phyloP scores from a whole-genome alignment of 1,284 basidiomycete species.

The Thelephora terrestris region DNA sequence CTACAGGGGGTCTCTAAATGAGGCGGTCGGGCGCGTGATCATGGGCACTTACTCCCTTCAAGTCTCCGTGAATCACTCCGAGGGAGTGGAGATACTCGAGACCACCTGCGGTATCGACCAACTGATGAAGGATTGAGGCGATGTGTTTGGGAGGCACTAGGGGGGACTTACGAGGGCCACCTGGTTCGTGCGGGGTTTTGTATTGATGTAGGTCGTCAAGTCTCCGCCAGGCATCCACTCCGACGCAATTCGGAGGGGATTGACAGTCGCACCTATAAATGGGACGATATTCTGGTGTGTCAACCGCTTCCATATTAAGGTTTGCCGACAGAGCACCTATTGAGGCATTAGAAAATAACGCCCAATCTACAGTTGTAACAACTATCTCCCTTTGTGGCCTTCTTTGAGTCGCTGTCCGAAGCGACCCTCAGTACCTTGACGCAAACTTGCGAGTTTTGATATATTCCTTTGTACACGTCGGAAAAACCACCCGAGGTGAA shows the following conservation, averaged over 20 bases:
- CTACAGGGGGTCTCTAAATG: background rate
- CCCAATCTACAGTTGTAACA: no score
- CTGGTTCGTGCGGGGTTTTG: background rate
- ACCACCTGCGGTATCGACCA: no score
- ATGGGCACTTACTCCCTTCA: no score
- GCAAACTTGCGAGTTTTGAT: background rate
- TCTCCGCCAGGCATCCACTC: background rate
- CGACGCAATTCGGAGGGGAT: background rate
- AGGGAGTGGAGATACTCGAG: no score
- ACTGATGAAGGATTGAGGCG: no score
- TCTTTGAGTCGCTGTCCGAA: no score
- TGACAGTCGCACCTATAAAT: background rate
- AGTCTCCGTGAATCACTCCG: no score
- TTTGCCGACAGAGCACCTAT: background rate
- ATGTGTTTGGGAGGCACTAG: no score
- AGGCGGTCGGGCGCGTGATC: no score
- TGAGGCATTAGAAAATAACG: background rate
- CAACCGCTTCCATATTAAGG: slow-evolving; percentile 1
- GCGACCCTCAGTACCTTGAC: background rate
- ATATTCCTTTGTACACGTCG: background rate
- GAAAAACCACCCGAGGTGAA: background rate
- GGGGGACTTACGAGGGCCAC: background rate
- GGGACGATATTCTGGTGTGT: slow-evolving; percentile 3
- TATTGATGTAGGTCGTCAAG: background rate
- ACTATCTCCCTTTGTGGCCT: no score